Evolutionary conservation across 352 stramenopile species (phyloP), one percentile per base, ranked within the genome.

Genomic region (Globisporangium carolinianum): DNA sequence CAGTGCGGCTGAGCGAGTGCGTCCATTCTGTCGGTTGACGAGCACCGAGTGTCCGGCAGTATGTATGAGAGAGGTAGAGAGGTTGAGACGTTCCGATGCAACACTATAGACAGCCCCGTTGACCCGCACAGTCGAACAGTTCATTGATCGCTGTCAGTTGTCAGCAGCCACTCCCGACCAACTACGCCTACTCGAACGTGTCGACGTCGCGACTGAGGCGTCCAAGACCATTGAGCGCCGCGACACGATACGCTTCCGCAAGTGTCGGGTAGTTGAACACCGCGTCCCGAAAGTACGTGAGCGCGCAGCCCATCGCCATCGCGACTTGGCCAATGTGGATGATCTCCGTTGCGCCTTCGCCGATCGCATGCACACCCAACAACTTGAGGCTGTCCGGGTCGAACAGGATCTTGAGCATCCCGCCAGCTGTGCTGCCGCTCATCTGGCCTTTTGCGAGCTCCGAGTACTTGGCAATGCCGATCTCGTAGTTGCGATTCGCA

Each of bases 251-350:
- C 15, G 87, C 87, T 64, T 97, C 88, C n/a, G 87, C 87, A 24
- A 97, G 66, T 11, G 87, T 97, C 46, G 88, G 88, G 71, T 96
- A 97, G 79, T 97, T 97, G 71, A 97, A 97, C 15, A 97, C 87
- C 12, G 88, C 84, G 58, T 93, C 83, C 39, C 84, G 79, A 65
- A 97, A 96, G 71, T 96, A 96, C 37, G 87, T 88, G 47, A 97
- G 53, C 51, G 84, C 83, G 64, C 77, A 84, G 35, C 60, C 72
- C 79, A 89, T 89, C 43, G 77, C 76, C 62, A 94, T 91, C n/a
- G 78, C 79, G 17, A 96, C 87, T 63, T 96, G 87, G n/a, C 87
- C 87, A 57, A 96, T 96, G 65, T 96, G 87, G 62, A 96, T 95
- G 68, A 96, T 96, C 63, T 96, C 87, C 5, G 86, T 96, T 11